phyloP scores from a whole-genome alignment of 805 yeast genomes.

The Ogataea naganishii region DNA sequence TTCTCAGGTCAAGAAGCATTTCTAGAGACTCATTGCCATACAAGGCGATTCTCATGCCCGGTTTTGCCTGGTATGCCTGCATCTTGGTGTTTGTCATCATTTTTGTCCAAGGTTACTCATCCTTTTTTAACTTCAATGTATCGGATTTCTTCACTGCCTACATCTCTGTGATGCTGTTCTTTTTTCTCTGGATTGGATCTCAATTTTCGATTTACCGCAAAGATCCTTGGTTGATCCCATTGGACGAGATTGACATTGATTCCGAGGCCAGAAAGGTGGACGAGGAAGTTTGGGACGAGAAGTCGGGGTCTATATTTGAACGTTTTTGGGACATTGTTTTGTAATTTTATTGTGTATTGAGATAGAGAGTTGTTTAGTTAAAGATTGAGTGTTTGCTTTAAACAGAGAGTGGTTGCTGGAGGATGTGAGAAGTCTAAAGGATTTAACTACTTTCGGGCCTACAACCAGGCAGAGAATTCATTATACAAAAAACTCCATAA shows the following conservation, averaged over 20 bases:
- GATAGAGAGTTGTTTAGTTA: too few species aligned
- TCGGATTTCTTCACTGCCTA: constrained; percentile 61
- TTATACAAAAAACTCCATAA: too few species aligned
- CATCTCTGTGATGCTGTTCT: constrained; percentile 56
- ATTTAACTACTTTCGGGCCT: too few species aligned
- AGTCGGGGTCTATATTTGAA: background rate
- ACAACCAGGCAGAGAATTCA: too few species aligned
- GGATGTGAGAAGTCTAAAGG: too few species aligned
- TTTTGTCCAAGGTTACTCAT: constrained; percentile 64
- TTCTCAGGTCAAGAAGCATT: constrained; percentile 53
- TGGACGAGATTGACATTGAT: constrained; percentile 50
- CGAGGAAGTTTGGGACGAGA: constrained; percentile 7
- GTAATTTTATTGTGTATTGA: too few species aligned
- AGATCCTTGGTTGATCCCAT: constrained; percentile 33
- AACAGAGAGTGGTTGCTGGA: too few species aligned
- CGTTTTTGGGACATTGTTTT: too few species aligned
- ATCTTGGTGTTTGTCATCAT: constrained; percentile 45
- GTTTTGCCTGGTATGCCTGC: constrained; percentile 53
- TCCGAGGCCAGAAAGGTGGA: constrained; percentile 6
- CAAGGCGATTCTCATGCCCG: constrained; percentile 68
- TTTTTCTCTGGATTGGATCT: constrained; percentile 39
- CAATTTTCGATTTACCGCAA: constrained; percentile 45
- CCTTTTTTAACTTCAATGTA: constrained; percentile 49
- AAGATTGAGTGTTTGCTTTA: too few species aligned
- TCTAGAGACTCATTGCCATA: constrained; percentile 64